A percentile compares a stretch with the other conserved stretches of the same genome.
Conservation (phyloP, 23 red algal species). For the Chondrus crispus region DNA sequence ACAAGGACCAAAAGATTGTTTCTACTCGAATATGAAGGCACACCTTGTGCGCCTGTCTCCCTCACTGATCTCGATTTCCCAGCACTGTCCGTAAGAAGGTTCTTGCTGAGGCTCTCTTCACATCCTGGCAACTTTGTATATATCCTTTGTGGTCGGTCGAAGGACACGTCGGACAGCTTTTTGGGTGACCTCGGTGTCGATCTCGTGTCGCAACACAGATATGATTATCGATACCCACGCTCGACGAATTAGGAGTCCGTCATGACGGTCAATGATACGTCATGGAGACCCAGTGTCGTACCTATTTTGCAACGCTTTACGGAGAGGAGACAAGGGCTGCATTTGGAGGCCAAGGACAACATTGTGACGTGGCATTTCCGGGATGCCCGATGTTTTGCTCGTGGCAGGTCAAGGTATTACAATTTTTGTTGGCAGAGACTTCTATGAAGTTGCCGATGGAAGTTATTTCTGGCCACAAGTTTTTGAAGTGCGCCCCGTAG, state of each 20-base stretch:
- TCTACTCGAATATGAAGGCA: conserved; percentile 89
- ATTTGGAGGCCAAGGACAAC: conserved; percentile 81
- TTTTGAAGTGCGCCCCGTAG: conserved; percentile 50
- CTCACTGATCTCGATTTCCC: conserved; percentile 72
- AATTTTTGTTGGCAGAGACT: conserved; percentile 70
- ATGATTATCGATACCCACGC: conserved; percentile 66
- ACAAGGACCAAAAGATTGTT: conserved; percentile 51
- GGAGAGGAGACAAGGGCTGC: conserved; percentile 82
- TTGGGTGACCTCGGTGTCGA: conserved; percentile 81
- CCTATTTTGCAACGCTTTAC: conserved; percentile 91
- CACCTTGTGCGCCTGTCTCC: conserved; percentile 42
- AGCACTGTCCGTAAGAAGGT: conserved; percentile 34
- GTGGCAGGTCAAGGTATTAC: conserved; percentile 89
- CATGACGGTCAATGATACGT: conserved; percentile 43
- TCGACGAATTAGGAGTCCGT: conserved; percentile 57
- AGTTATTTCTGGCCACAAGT: conserved; percentile 61
- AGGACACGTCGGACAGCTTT: conserved; percentile 60
- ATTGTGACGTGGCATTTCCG: conserved; percentile 93
- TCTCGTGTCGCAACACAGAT: conserved; percentile 86
- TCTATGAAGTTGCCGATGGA: conserved; percentile 81
- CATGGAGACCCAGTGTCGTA: conserved; percentile 70
- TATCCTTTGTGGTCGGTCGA: conserved; percentile 75
- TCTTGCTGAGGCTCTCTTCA: conserved; percentile 62
- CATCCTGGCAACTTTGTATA: conserved; percentile 82
- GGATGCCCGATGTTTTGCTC: conserved; percentile 83